Evolutionary conservation across 2,329 filamentous ascomycete genomes (phyloP), one percentile per base, ranked within the genome.

Genomic region (Aspergillus sp.): DNA sequence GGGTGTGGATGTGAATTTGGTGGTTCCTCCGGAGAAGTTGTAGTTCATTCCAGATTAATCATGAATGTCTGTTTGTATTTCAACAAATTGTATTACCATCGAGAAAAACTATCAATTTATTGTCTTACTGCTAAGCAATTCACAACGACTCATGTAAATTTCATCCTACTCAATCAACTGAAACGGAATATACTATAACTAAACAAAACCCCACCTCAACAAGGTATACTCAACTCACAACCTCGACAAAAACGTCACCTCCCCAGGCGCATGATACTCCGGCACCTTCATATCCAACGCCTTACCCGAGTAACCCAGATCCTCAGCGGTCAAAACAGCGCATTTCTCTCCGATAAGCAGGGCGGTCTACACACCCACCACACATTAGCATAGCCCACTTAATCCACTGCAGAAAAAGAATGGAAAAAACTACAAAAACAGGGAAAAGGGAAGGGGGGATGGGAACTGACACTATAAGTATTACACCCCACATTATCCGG

Each of bases 241-340:
- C 39, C 42, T 41, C 21, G 53, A 64, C 57, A 78, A 64, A 15
- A 74, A 68, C 5, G 70, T 64, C 30, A 77, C 60, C 60, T 78
- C 75, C 39, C 72, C 73, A 1, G 72, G 85, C 0, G 83, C 86
- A 62, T 88, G 76, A 70, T 89, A 89, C 8, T 79, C 81, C 1
- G 87, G 87, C 3, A 89, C 89, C 77, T 87, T 89, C 90, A 94
- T 94, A 44, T 92, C 87, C 63, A 94, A 80, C 8, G 87, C 89
- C 30, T 81, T 81, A 30, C 90, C 90, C 38, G 84, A 87, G 76
- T 92, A 92, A 3, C 88, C 90, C 17, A 92, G 78, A 65, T 92
- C 90, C 75, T 92, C 90, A 8, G 83, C 90, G 1, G 86, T 82
- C 21, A 92, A 82, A 61, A 89, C 78, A 2, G 88, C 87, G 54